Evolutionary conservation across 306 rosid genomes (phyloP).

Genomic region (Quercus rubra): DNA sequence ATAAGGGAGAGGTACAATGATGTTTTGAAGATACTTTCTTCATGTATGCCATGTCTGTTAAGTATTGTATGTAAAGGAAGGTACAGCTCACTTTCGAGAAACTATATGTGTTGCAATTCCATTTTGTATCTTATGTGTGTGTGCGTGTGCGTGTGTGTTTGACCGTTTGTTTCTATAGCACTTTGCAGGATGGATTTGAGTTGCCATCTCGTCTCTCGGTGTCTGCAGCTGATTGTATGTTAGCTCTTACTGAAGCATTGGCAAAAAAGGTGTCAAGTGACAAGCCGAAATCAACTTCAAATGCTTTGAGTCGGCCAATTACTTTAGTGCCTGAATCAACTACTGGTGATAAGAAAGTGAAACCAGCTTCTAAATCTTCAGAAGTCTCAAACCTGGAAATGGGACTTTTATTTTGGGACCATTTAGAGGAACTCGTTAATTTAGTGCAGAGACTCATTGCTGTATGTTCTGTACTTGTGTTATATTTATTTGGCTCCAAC

Average conservation of each 20-base stretch:
- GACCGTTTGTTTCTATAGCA: slow-evolving; percentile 43
- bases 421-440: slow-evolving; percentile 53
- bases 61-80: slow-evolving; percentile 57
- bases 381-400: slow-evolving; percentile 36
- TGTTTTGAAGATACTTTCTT: slow-evolving; percentile 51
- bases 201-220: slow-evolving; percentile 89
- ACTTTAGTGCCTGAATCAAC: slow-evolving; percentile 27
- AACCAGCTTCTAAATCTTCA: slow-evolving; percentile 34
- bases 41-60: slow-evolving; percentile 47
- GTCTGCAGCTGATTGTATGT: slow-evolving; percentile 81
- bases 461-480: slow-evolving; percentile 43
- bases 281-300: slow-evolving; percentile 35
- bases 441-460: slow-evolving; percentile 69
- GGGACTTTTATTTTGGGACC: slow-evolving; percentile 63
- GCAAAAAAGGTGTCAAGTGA: slow-evolving; percentile 40
- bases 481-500: neutral
- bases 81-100: slow-evolving; percentile 29
- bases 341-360: slow-evolving; percentile 39
- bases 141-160: neutral
- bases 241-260: slow-evolving; percentile 62
- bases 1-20: slow-evolving; percentile 57
- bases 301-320: slow-evolving; percentile 33
- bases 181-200: slow-evolving; percentile 77
- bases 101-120: neutral
- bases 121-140: neutral